Conservation (phyloP, 805 yeast species). For the Pichia scutulata region DNA sequence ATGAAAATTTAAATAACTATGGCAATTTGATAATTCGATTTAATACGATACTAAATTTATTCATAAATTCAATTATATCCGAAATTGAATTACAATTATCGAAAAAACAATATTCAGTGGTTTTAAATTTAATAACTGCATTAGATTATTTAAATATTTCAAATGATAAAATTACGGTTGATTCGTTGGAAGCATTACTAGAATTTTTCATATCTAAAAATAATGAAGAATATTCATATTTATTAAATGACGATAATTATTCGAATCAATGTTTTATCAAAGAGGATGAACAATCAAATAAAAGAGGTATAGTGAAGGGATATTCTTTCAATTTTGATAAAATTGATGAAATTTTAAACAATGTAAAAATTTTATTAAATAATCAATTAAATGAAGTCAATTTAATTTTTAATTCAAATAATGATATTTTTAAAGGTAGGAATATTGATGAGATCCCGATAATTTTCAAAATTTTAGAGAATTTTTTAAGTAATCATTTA, state of each 20-base stretch:
- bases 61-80: slow-evolving; percentile 59
- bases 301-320: slow-evolving; percentile 26
- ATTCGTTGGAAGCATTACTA: slow-evolving; percentile 26
- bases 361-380: slow-evolving; percentile 16
- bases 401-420: slow-evolving; percentile 17
- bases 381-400: slow-evolving; percentile 24
- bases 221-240: slow-evolving; percentile 23
- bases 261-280: slow-evolving; percentile 17
- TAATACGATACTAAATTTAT: slow-evolving; percentile 53
- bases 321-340: slow-evolving; percentile 18
- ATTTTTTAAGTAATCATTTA: slow-evolving; percentile 29
- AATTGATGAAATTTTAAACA: slow-evolving; percentile 21
- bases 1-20: slow-evolving; percentile 15
- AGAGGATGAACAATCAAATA: not conserved
- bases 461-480: slow-evolving; percentile 27
- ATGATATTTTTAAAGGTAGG: not conserved
- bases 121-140: slow-evolving; percentile 23
- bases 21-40: slow-evolving; percentile 31
- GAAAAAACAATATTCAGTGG: slow-evolving; percentile 34
- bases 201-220: slow-evolving; percentile 28
- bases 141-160: slow-evolving; percentile 19
- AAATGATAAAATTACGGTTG: slow-evolving; percentile 29
- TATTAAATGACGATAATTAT: slow-evolving; percentile 18
- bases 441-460: slow-evolving; percentile 29
- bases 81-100: slow-evolving; percentile 59